A percentile compares a stretch with the other conserved stretches of the same genome.
Evolutionary conservation across 352 stramenopile genomes (phyloP).

Genomic region (Pythium angustatum): DNA sequence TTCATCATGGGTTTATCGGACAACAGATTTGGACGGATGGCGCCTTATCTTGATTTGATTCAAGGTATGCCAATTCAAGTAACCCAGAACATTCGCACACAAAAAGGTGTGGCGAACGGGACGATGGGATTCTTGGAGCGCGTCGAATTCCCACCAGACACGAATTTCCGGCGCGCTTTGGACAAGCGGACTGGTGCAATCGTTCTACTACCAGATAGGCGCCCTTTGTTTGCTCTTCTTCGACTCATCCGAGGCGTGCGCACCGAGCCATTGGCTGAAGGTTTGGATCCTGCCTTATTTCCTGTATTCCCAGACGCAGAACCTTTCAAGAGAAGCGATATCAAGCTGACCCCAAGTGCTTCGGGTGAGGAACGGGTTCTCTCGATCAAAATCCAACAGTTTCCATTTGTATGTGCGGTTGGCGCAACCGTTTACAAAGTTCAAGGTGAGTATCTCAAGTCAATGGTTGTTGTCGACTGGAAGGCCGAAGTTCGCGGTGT

Average conservation of each 20-base stretch:
- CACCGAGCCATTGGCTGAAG: background rate
- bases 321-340: background rate
- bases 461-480: constrained; percentile 17
- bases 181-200: background rate
- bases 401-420: constrained; percentile 21
- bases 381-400: constrained; percentile 16
- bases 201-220: constrained; percentile 1
- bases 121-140: constrained; percentile 10
- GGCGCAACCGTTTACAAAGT: constrained; percentile 25
- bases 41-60: constrained; percentile 17
- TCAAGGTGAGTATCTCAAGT: constrained; percentile 13
- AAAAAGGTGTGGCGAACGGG: constrained; percentile 24
- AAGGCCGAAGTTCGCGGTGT: background rate
- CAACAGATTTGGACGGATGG: constrained; percentile 14
- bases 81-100: constrained; percentile 17
- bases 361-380: background rate
- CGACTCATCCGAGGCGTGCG: background rate
- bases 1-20: constrained; percentile 10
- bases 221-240: constrained; percentile 11
- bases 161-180: background rate
- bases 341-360: background rate
- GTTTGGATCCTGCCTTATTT: constrained; percentile 1
- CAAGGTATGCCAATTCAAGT: constrained; percentile 23
- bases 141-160: constrained; percentile 11
- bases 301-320: constrained; percentile 17